Evolutionary conservation across 805 yeast species (phyloP).

Genomic region (Yamadazyma sp.): DNA sequence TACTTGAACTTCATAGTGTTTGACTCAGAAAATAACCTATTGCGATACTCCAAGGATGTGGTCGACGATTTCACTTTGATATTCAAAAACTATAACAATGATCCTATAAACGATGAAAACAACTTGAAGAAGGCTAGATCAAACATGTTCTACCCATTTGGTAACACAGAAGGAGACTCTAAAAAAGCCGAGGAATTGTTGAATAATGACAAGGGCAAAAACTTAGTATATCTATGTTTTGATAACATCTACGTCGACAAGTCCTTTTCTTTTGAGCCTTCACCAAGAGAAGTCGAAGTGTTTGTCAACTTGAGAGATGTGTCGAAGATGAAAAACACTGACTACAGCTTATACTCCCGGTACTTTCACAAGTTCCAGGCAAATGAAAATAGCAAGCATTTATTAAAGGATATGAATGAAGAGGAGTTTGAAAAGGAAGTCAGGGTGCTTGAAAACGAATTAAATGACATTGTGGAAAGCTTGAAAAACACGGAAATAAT

Average conservation of each 20-base stretch:
- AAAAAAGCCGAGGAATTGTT: slow-evolving; percentile 17
- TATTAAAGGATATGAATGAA: slow-evolving; percentile 20
- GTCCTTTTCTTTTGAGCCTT: slow-evolving; percentile 42
- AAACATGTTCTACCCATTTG: slow-evolving; percentile 11
- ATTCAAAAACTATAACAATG: slow-evolving; percentile 38
- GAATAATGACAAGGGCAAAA: slow-evolving; percentile 24
- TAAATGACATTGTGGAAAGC: slow-evolving; percentile 30
- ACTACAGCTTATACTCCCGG: slow-evolving; percentile 36
- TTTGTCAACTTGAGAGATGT: slow-evolving; percentile 36
- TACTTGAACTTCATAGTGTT: slow-evolving; percentile 34
- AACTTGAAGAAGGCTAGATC: slow-evolving; percentile 9
- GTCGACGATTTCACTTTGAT: slow-evolving; percentile 31
- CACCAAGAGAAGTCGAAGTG: slow-evolving; percentile 31
- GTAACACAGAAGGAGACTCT: slow-evolving; percentile 3
- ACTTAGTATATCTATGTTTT: slow-evolving; percentile 39
- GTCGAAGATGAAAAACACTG: slow-evolving; percentile 32
- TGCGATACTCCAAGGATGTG: slow-evolving; percentile 33
- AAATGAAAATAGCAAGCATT: slow-evolving; percentile 12
- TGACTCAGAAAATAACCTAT: slow-evolving; percentile 36
- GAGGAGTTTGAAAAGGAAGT: slow-evolving; percentile 34
- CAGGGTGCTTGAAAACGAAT: slow-evolving; percentile 28
- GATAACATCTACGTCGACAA: slow-evolving; percentile 42
- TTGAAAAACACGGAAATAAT: slow-evolving; percentile 29
- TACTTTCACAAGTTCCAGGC: slow-evolving; percentile 26
- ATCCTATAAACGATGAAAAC: slow-evolving; percentile 9